phyloP scores from a whole-genome alignment of 352 stramenopile species.

The Pythium vanterpoolii region DNA sequence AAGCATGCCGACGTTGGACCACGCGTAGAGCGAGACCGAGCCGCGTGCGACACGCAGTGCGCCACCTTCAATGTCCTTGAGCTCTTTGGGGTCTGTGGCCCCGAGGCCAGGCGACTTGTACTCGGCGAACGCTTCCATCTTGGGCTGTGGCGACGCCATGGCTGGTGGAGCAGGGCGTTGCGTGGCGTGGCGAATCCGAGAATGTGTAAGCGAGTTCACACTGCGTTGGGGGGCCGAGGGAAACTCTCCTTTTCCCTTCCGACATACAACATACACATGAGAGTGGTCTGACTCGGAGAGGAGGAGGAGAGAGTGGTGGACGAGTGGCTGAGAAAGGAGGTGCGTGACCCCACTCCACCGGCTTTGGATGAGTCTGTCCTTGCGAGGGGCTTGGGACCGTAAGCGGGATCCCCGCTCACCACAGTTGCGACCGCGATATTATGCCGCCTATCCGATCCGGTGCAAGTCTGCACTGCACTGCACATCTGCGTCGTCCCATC shows the following conservation, averaged over 20 bases:
- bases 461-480: no score
- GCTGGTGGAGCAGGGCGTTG: no score
- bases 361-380: no score
- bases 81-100: not conserved
- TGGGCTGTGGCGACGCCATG: no score
- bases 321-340: not conserved
- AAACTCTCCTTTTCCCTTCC: not conserved
- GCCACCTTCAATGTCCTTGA: constrained; percentile 7
- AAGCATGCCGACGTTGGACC: constrained; percentile 33
- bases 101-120: constrained; percentile 9
- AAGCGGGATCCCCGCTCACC: no score
- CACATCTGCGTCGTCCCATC: no score
- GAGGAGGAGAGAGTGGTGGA: not conserved
- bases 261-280: no score
- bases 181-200: not conserved
- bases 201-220: not conserved
- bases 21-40: constrained; percentile 27
- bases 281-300: no score
- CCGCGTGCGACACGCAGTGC: constrained; percentile 22
- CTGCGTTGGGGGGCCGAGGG: not conserved
- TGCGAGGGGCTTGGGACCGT: no score
- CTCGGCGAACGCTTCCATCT: constrained; percentile 11
- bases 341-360: no score
- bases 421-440: no score
- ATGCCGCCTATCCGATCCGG: no score